phyloP scores from a whole-genome alignment of 305 asterid species.

The Fraxinus floribunda region DNA sequence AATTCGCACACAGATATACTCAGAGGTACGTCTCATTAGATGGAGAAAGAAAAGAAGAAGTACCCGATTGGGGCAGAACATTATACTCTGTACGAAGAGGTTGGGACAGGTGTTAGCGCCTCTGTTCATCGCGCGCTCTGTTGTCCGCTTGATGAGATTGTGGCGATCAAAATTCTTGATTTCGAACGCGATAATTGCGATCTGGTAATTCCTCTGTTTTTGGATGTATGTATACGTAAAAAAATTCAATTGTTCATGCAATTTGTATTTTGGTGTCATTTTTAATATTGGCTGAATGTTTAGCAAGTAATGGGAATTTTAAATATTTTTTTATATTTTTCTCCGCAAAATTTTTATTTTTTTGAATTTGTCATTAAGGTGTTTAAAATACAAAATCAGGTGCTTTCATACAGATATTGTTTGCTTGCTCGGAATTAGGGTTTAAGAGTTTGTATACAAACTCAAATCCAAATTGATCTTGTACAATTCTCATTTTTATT shows the following conservation, averaged over 20 bases:
- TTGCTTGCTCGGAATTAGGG: neutral
- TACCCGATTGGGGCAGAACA: constrained; percentile 88
- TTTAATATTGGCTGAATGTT: neutral
- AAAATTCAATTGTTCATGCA: neutral
- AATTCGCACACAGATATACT: neutral
- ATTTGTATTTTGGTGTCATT: neutral
- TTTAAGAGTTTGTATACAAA: neutral
- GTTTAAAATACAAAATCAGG: neutral
- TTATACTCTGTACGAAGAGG: constrained; percentile 77
- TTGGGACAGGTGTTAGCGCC: constrained; percentile 90
- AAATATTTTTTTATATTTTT: neutral
- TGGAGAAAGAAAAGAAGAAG: constrained; percentile 76
- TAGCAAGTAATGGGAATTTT: neutral
- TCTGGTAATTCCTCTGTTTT: constrained; percentile 54
- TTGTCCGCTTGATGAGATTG: constrained; percentile 54
- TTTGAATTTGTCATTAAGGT: neutral
- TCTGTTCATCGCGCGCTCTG: constrained; percentile 87
- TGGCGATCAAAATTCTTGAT: constrained; percentile 89
- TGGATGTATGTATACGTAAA: neutral
- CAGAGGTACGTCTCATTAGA: constrained; percentile 2
- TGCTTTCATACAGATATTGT: neutral
- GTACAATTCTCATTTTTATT: neutral
- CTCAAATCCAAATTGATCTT: neutral
- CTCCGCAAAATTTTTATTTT: neutral
- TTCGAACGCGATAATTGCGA: constrained; percentile 82